Percentiles rank a stretch among this genome's conserved stretches.
These are phyloP conservation scores for Nannizziopsis arthrosporioides DNA, from an alignment of 2,329 filamentous ascomycete genomes.

Conservation along the genomic window DNA sequence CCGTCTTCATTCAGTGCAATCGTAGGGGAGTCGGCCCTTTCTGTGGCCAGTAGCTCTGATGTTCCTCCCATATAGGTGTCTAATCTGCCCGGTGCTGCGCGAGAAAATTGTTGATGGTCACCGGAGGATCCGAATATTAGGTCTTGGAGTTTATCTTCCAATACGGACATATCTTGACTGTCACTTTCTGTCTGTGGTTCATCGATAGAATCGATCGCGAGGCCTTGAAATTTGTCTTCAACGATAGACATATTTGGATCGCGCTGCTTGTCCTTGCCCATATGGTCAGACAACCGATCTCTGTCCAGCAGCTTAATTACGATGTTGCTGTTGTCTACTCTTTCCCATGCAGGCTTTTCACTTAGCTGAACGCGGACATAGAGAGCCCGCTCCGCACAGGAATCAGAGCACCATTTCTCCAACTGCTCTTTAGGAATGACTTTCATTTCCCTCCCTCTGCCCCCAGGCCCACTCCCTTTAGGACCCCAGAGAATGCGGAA, in stretches of 20 bases:
- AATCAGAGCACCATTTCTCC: conserved; percentile 76
- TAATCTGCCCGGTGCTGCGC: conserved; percentile 21
- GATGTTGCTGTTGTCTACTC: conserved; percentile 48
- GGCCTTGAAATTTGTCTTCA: conserved; percentile 4
- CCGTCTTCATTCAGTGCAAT: conserved; percentile 21
- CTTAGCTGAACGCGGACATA: conserved; percentile 82
- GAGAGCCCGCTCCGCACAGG: conserved; percentile 66
- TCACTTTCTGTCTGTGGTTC: not conserved
- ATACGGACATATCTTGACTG: not conserved
- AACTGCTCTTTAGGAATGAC: conserved; percentile 61
- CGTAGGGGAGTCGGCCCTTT: conserved; percentile 17
- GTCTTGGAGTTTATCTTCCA: conserved; percentile 6
- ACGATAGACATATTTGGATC: conserved; percentile 2
- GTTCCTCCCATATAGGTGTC: conserved; percentile 19
- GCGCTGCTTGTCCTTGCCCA: conserved; percentile 12
- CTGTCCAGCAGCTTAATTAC: conserved; percentile 58
- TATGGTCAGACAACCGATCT: conserved; percentile 22
- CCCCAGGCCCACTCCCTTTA: conserved; percentile 37
- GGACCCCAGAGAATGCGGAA: conserved; percentile 55
- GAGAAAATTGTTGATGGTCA: conserved; percentile 11
- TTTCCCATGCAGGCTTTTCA: conserved; percentile 75
- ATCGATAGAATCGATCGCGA: not conserved
- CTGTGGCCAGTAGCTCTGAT: conserved; percentile 8
- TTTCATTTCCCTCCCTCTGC: conserved; percentile 43
- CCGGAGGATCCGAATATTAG: not conserved